A percentile compares a stretch with the other conserved stretches of the same genome.
These are phyloP conservation scores for Russula earlei DNA, from an alignment of 768 basidiomycete species.

Conservation along the genomic window DNA sequence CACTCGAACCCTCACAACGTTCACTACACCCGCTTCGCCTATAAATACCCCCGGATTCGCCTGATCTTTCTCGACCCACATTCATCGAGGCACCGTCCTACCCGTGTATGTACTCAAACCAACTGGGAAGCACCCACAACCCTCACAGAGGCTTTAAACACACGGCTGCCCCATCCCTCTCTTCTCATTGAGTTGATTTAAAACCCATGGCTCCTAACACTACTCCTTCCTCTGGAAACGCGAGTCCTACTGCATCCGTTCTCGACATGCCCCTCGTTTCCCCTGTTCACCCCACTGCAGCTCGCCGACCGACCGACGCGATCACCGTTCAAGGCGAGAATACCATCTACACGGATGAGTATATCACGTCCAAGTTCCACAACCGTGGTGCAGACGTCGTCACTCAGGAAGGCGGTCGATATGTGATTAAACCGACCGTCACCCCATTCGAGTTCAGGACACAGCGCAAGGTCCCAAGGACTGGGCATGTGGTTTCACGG, in stretches of 20 bases:
- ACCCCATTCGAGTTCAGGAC: slow-evolving; percentile 90
- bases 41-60: not conserved
- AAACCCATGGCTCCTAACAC: slow-evolving; percentile 41
- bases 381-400: slow-evolving; percentile 71
- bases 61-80: not conserved
- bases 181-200: slow-evolving; percentile 23
- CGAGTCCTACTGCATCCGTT: slow-evolving; percentile 54
- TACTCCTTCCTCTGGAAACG: slow-evolving; percentile 44
- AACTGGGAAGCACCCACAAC: slow-evolving; percentile 84
- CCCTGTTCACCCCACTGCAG: slow-evolving; percentile 78
- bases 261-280: slow-evolving; percentile 59
- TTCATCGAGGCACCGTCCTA: not conserved
- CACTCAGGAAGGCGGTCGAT: slow-evolving; percentile 57
- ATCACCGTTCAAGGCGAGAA: slow-evolving; percentile 78
- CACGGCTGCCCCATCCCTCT: slow-evolving; percentile 58
- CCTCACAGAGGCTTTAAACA: slow-evolving; percentile 81
- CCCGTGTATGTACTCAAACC: slow-evolving; percentile 90
- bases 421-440: slow-evolving; percentile 68
- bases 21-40: not conserved
- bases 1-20: too few relatives aligned
- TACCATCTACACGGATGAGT: slow-evolving; percentile 70
- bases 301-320: slow-evolving; percentile 56
- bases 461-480: slow-evolving; percentile 73
- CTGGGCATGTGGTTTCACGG: slow-evolving; percentile 50
- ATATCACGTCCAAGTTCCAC: slow-evolving; percentile 73